These are phyloP conservation scores for Trapa bicornis DNA, from an alignment of 345 rosid species.

Conservation along the genomic window DNA sequence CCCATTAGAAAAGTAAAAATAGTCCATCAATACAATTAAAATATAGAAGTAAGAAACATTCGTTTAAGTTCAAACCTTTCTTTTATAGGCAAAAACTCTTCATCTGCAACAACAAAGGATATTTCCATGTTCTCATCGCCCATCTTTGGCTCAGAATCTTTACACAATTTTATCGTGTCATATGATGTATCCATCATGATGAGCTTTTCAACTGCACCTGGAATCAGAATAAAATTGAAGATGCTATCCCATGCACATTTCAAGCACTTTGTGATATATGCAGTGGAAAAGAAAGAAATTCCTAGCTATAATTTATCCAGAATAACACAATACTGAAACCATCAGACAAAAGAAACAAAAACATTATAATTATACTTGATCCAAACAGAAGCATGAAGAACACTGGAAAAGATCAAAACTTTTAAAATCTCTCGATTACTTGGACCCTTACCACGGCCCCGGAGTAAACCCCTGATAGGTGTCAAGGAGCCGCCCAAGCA, in stretches of 20 bases:
- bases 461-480: constrained; percentile 42
- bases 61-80: constrained; percentile 40
- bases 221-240: not conserved
- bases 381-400: not conserved
- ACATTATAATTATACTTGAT: not conserved
- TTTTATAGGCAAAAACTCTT: constrained; percentile 78
- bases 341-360: not conserved
- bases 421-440: not conserved
- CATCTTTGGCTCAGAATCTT: constrained; percentile 29
- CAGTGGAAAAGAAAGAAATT: not conserved
- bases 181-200: constrained; percentile 86
- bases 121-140: constrained; percentile 33
- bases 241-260: too few species aligned
- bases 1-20: constrained; percentile 5
- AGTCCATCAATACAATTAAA: constrained; percentile 2
- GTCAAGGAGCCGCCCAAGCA: constrained; percentile 77
- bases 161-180: constrained; percentile 70
- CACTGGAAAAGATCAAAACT: not conserved
- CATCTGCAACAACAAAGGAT: constrained; percentile 72
- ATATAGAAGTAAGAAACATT: not conserved
- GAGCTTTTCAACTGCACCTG: constrained; percentile 80
- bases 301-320: not conserved
- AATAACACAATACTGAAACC: not conserved
- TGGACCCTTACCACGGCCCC: constrained; percentile 55
- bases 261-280: not conserved